Percentiles rank a stretch among this genome's conserved stretches.
Conservation (phyloP, 2,329 filamentous ascomycete genomes). For the Fusarium nurragi region DNA sequence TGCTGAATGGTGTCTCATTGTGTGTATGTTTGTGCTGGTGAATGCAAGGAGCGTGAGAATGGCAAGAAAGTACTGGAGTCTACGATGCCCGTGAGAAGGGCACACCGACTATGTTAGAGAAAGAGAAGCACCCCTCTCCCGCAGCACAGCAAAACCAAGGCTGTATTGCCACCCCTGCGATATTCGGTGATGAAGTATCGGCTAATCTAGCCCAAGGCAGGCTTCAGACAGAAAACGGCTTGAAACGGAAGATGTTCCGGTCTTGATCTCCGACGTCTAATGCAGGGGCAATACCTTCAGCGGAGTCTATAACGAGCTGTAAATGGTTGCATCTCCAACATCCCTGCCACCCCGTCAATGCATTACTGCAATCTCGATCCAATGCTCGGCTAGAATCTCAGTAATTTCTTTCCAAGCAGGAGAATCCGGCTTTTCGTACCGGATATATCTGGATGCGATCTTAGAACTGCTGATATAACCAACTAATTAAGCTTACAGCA, state of each 20-base stretch:
- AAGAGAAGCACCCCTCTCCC: background rate
- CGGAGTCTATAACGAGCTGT: background rate
- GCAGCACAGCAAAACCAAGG: background rate
- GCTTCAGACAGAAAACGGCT: background rate
- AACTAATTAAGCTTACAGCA: slow-evolving; percentile 9
- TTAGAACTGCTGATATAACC: slow-evolving; percentile 10
- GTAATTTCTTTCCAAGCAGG: slow-evolving; percentile 2
- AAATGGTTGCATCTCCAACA: background rate
- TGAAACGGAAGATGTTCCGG: slow-evolving; percentile 17
- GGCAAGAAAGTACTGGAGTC: background rate
- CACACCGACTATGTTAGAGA: slow-evolving; percentile 6
- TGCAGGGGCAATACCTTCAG: slow-evolving; percentile 8
- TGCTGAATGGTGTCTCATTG: slow-evolving; percentile 16
- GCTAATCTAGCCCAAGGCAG: background rate
- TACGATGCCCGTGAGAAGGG: background rate
- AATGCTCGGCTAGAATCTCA: background rate
- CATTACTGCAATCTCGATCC: slow-evolving; percentile 21
- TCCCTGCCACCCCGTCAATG: slow-evolving; percentile 20
- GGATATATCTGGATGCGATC: background rate
- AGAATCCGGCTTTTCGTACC: slow-evolving; percentile 13
- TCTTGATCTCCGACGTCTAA: slow-evolving; percentile 5
- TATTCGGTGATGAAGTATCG: background rate
- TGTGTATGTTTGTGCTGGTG: background rate
- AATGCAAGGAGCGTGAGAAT: background rate
- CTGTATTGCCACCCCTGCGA: background rate